Evolutionary conservation across 768 basidiomycete genomes (phyloP).

Genomic region (Leucocoprinus leucothites): DNA sequence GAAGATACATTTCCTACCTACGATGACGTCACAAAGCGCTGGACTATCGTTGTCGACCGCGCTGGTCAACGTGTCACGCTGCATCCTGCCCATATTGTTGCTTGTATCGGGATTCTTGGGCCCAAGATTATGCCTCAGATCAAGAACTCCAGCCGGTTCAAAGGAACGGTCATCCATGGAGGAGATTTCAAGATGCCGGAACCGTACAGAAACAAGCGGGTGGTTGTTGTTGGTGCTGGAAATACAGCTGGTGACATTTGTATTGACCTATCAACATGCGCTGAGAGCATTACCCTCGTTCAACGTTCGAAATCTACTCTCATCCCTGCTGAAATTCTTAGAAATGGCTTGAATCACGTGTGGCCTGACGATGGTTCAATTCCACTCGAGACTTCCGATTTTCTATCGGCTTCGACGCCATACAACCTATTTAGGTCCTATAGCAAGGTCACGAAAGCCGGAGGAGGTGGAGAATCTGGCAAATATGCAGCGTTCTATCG

Average conservation of each 20-base stretch:
- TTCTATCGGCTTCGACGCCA: neutral
- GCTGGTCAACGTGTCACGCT: slow-evolving; percentile 4
- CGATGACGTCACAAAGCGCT: neutral
- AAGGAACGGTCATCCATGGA: slow-evolving; percentile 9
- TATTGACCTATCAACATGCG: neutral
- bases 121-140: neutral
- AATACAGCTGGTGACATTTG: slow-evolving; percentile 8
- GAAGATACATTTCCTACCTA: neutral
- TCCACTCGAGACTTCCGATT: slow-evolving; percentile 1
- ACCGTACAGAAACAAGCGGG: neutral
- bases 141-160: neutral
- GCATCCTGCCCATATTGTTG: slow-evolving; percentile 7
- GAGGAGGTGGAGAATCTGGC: slow-evolving; percentile 3
- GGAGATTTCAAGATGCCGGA: neutral
- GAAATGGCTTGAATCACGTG: neutral
- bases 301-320: slow-evolving; percentile 1
- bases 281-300: slow-evolving; percentile 1
- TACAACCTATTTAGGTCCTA: neutral
- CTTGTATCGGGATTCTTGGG: slow-evolving; percentile 3
- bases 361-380: slow-evolving; percentile 11
- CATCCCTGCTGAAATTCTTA: neutral
- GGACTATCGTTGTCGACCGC: slow-evolving; percentile 2
- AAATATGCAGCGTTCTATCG: slow-evolving; percentile 3
- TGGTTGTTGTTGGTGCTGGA: slow-evolving; percentile 7
- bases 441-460: neutral